phyloP scores from a whole-genome alignment of 805 yeast genomes.

The Sungouiella thailandica region DNA sequence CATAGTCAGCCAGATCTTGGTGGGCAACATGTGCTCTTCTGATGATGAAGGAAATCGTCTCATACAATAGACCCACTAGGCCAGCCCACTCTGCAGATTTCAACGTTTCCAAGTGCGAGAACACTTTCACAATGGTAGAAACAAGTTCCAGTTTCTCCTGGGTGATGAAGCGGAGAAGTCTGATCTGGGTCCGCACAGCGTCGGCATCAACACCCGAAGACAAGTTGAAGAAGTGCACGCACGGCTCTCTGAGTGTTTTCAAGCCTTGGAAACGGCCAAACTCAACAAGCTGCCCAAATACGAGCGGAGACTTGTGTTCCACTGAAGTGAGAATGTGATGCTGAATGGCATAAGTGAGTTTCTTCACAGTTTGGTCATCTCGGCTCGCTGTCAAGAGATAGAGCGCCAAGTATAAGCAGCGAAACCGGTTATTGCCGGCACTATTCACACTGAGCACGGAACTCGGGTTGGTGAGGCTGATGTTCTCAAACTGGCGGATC shows the following conservation, averaged over 20 bases:
- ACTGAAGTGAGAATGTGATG: constrained; percentile 6
- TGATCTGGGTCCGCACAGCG: background rate
- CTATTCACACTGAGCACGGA: constrained; percentile 4
- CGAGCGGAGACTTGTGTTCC: constrained; percentile 4
- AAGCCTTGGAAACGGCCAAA: constrained; percentile 5
- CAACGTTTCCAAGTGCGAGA: background rate
- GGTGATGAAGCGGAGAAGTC: background rate
- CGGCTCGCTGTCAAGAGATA: constrained; percentile 3
- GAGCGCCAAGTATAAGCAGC: constrained; percentile 8
- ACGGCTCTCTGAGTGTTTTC: background rate
- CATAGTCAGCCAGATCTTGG: background rate
- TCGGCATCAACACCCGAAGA: background rate
- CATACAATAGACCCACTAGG: background rate
- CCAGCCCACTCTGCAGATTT: background rate
- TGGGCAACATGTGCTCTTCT: background rate
- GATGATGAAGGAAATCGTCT: background rate
- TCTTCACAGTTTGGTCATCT: constrained; percentile 4
- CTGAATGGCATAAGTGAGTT: constrained; percentile 7
- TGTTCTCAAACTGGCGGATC: constrained; percentile 14
- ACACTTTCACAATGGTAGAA: background rate
- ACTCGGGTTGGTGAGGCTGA: constrained; percentile 15
- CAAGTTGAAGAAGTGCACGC: background rate
- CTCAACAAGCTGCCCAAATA: constrained; percentile 2
- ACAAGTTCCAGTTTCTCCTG: background rate
- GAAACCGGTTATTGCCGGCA: constrained; percentile 1